A percentile compares a stretch with the other conserved stretches of the same genome.
phyloP scores from a whole-genome alignment of 306 rosid genomes.

The Calophaca sinica region DNA sequence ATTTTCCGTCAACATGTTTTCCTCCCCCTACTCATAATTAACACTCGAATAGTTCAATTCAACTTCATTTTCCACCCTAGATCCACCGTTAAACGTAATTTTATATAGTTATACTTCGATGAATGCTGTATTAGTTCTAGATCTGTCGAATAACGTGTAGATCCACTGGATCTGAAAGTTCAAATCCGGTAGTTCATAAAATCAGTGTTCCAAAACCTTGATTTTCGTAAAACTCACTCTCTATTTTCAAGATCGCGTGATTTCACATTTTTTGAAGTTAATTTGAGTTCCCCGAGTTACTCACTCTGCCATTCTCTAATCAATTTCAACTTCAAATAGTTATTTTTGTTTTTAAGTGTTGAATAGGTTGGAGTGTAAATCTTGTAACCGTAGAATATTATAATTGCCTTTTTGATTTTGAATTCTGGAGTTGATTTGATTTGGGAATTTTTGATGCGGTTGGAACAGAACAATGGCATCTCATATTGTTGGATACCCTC shows the following conservation, averaged over 20 bases:
- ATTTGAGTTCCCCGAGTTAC: not conserved
- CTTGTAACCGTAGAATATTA: not conserved
- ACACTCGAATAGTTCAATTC: not conserved
- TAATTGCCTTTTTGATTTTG: not conserved
- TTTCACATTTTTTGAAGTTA: not conserved
- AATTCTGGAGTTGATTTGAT: conserved; percentile 35
- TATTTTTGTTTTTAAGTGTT: not conserved
- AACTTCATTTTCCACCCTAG: not conserved
- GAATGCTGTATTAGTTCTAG: conserved; percentile 25
- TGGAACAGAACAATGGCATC: conserved; percentile 76
- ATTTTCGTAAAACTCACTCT: conserved; percentile 1
- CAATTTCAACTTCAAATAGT: not conserved
- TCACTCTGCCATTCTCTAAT: not conserved
- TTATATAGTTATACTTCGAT: not conserved
- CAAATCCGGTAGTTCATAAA: conserved; percentile 2
- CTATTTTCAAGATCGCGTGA: conserved; percentile 5
- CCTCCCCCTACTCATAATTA: not conserved
- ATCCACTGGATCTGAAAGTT: conserved; percentile 58
- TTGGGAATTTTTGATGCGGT: conserved; percentile 38
- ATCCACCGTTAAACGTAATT: conserved; percentile 29
- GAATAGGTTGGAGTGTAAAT: conserved; percentile 1
- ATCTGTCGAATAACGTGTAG: conserved; percentile 46
- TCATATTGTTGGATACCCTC: conserved; percentile 93
- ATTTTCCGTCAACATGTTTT: not conserved
- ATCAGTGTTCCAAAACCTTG: not conserved